phyloP scores from a whole-genome alignment of 2,329 filamentous ascomycete genomes.

The Chalaropsis thielavioides region DNA sequence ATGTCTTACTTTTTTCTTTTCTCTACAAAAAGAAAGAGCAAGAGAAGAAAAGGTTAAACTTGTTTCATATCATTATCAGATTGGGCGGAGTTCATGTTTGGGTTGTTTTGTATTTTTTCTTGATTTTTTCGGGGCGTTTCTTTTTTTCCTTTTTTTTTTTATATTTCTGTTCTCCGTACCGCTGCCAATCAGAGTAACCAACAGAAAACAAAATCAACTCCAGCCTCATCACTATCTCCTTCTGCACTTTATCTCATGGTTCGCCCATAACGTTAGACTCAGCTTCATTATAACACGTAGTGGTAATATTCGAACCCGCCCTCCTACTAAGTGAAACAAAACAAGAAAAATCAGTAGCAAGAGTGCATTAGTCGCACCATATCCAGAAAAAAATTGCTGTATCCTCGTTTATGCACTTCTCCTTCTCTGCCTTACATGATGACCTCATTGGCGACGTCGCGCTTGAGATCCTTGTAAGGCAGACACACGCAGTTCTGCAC shows the following conservation, averaged over 20 bases:
- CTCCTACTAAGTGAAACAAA: not conserved
- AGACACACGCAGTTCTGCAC: constrained; percentile 97
- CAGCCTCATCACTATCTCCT: not conserved
- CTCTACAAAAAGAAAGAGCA: not conserved
- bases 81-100: not conserved
- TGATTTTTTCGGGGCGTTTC: constrained; percentile 11
- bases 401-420: not conserved
- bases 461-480: constrained; percentile 95
- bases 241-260: not conserved
- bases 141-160: not conserved
- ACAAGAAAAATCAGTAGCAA: not conserved
- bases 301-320: constrained; percentile 1
- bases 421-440: constrained; percentile 58
- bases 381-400: not conserved
- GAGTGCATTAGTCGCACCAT: not conserved
- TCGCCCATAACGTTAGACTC: not conserved
- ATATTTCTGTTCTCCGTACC: not conserved
- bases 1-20: not conserved
- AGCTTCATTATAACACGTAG: constrained; percentile 5
- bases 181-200: not conserved
- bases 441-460: constrained; percentile 76
- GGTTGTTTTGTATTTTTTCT: no score
- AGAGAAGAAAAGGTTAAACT: constrained; percentile 1
- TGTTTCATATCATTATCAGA: not conserved
- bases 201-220: not conserved